These are phyloP conservation scores for Pyricularia sp. DNA, from an alignment of 2,329 filamentous ascomycete species.

Conservation along the genomic window DNA sequence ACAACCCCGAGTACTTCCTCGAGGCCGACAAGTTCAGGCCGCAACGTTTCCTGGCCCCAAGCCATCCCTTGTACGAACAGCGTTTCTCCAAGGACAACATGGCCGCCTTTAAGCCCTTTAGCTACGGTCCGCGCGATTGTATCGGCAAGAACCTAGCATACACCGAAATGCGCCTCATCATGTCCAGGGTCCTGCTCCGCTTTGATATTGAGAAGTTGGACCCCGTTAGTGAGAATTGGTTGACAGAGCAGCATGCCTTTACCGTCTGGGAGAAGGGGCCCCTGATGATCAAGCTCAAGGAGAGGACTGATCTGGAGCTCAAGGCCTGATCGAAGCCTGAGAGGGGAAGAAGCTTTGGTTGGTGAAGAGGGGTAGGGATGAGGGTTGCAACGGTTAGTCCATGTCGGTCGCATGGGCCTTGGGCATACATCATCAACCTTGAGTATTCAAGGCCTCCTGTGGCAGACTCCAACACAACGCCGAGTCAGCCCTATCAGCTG, in stretches of 20 bases:
- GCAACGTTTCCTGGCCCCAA: not conserved
- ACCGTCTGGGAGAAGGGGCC: slow-evolving; percentile 21
- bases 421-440: not conserved
- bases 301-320: not conserved
- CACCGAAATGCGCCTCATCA: slow-evolving; percentile 30
- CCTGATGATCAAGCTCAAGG: slow-evolving; percentile 5
- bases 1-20: not conserved
- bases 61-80: not conserved
- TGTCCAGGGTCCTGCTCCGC: slow-evolving; percentile 27
- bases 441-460: too few relatives aligned
- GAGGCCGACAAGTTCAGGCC: not conserved
- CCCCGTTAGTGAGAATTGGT: slow-evolving; percentile 20
- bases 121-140: not conserved
- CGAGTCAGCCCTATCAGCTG: too few relatives aligned
- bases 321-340: not conserved
- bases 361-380: not conserved
- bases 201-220: slow-evolving; percentile 22
- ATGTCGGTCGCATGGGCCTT: not conserved
- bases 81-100: not conserved
- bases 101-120: not conserved
- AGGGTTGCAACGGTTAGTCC: not conserved
- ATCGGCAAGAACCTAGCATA: slow-evolving; percentile 21
- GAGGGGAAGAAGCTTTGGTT: not conserved
- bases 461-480: too few relatives aligned
- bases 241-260: slow-evolving; percentile 20